Conservation (phyloP, 345 rosid genomes). For the Pistacia atlantica region DNA sequence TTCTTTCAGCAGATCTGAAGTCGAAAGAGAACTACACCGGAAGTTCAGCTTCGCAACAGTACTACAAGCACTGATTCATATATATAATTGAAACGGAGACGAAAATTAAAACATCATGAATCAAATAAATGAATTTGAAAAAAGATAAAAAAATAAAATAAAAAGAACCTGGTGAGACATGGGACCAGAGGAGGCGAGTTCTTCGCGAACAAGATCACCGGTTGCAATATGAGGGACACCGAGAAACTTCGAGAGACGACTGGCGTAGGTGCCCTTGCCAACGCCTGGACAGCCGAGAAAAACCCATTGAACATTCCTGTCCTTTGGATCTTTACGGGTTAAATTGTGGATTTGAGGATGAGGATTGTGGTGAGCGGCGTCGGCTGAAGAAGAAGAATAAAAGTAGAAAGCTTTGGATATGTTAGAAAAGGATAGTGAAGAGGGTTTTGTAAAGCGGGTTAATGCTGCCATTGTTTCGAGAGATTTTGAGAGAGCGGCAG, state of each 20-base stretch:
- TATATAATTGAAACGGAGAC: no score
- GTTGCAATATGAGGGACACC: conserved; percentile 96
- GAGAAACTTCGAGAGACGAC: conserved; percentile 77
- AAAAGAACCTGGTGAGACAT: conserved; percentile 60
- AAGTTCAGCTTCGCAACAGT: not conserved
- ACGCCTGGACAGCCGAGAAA: conserved; percentile 95
- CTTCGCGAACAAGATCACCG: conserved; percentile 95
- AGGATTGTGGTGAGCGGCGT: conserved; percentile 17
- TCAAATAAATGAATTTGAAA: not conserved
- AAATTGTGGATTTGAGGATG: conserved; percentile 25
- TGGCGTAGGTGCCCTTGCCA: conserved; percentile 98
- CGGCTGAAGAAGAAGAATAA: conserved; percentile 24
- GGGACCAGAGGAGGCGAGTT: conserved; percentile 76
- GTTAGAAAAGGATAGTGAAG: conserved; percentile 26
- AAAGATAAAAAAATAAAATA: not conserved
- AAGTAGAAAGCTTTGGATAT: conserved; percentile 23
- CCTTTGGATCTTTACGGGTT: conserved; percentile 42
- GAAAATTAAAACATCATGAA: not conserved
- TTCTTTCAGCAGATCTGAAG: not conserved
- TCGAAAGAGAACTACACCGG: not conserved
- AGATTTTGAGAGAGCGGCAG: conserved; percentile 3
- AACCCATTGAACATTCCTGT: conserved; percentile 87
- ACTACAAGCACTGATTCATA: no score
- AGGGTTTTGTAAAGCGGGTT: conserved; percentile 45
- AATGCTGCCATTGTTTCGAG: conserved; percentile 50